phyloP scores from a whole-genome alignment of 179 eudicot genomes.

The Heliamphora ciliata region DNA sequence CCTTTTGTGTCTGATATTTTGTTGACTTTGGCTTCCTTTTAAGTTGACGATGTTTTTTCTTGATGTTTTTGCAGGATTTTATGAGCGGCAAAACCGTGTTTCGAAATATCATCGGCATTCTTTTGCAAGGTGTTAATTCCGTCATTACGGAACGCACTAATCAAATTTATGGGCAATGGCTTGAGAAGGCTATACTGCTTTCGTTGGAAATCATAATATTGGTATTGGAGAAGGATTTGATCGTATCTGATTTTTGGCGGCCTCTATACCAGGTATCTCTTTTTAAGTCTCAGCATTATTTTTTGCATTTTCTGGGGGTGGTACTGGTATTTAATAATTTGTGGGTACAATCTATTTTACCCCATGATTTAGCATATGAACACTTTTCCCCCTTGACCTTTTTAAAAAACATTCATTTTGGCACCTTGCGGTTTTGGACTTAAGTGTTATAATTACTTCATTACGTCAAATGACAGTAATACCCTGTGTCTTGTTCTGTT shows the following conservation, averaged over 20 bases:
- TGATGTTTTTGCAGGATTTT: constrained; percentile 58
- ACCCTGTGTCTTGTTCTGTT: too few species aligned
- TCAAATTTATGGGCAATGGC: constrained; percentile 66
- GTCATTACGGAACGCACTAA: constrained; percentile 76
- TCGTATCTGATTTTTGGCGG: constrained; percentile 87
- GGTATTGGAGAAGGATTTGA: constrained; percentile 71
- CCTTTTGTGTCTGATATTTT: background rate
- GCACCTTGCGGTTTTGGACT: too few species aligned
- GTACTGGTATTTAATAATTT: too few species aligned
- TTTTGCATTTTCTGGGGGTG: background rate
- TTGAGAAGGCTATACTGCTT: constrained; percentile 77
- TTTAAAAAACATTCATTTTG: too few species aligned
- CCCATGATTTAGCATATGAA: too few species aligned
- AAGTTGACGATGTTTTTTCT: background rate
- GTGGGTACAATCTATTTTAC: too few species aligned
- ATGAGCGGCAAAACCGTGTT: constrained; percentile 95
- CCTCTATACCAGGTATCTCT: constrained; percentile 78
- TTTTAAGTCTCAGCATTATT: background rate
- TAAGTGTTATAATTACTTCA: too few species aligned
- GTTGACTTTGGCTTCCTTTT: background rate
- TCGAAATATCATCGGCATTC: constrained; percentile 83
- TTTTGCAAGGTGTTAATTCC: constrained; percentile 75
- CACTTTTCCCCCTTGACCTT: too few species aligned
- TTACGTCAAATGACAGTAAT: too few species aligned
- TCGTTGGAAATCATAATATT: constrained; percentile 74